These are phyloP conservation scores for Pythium periplocum DNA, from an alignment of 352 stramenopile species.

Conservation along the genomic window DNA sequence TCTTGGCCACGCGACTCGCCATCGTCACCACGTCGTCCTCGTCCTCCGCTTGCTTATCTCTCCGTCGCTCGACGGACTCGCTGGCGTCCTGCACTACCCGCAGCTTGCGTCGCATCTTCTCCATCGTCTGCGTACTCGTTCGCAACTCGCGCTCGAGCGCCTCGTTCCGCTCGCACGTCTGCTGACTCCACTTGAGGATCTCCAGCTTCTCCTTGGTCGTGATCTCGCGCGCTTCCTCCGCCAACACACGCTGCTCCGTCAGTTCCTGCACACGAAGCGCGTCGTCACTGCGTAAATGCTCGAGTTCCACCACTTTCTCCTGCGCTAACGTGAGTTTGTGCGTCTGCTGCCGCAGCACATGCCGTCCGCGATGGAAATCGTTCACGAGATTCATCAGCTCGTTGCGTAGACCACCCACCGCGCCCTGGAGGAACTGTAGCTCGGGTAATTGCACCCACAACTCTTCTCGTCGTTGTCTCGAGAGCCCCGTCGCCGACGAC, in stretches of 20 bases:
- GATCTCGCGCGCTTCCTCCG: constrained; percentile 62
- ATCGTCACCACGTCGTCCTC: not conserved
- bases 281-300: constrained; percentile 35
- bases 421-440: constrained; percentile 45
- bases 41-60: not conserved
- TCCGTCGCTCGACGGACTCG: not conserved
- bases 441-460: constrained; percentile 25
- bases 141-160: constrained; percentile 28
- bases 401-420: constrained; percentile 36
- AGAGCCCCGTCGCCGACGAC: not conserved
- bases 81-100: constrained; percentile 4
- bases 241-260: constrained; percentile 30
- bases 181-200: constrained; percentile 55
- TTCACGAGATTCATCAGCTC: constrained; percentile 44
- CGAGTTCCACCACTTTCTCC: constrained; percentile 30
- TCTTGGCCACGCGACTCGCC: not conserved
- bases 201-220: constrained; percentile 51
- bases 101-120: constrained; percentile 22
- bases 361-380: constrained; percentile 36
- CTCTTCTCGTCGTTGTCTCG: constrained; percentile 10
- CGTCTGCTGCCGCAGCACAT: constrained; percentile 27
- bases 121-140: constrained; percentile 19
- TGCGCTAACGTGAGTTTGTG: constrained; percentile 27
- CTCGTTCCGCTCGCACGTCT: constrained; percentile 50
- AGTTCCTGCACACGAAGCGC: constrained; percentile 32